Percentiles rank a stretch among this genome's conserved stretches.
phyloP scores from a whole-genome alignment of 306 rosid species.

The Malus orientalis region DNA sequence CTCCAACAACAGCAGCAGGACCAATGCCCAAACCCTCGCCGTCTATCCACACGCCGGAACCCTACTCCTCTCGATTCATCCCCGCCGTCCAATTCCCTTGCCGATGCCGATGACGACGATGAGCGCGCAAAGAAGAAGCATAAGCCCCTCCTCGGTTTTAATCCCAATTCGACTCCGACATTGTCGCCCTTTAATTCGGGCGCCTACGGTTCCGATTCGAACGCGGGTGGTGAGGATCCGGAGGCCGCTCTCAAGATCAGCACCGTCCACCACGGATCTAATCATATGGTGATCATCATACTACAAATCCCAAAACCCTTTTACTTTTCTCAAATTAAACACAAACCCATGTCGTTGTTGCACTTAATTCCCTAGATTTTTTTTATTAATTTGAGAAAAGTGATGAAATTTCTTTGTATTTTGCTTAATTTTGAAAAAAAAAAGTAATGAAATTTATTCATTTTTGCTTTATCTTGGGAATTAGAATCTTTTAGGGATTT shows the following conservation, averaged over 20 bases:
- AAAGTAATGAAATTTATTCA: not conserved
- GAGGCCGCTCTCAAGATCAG: slow-evolving; percentile 33
- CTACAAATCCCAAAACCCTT: too few relatives aligned
- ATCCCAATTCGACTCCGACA: slow-evolving; percentile 55
- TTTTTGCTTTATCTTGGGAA: not conserved
- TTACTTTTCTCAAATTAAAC: not conserved
- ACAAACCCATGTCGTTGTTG: not conserved
- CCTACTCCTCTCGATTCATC: not conserved
- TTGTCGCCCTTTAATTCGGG: slow-evolving; percentile 28
- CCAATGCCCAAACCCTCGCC: slow-evolving; percentile 20
- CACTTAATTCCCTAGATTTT: not conserved
- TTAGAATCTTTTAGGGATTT: slow-evolving; percentile 30
- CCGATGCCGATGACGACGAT: slow-evolving; percentile 46
- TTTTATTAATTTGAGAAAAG: not conserved
- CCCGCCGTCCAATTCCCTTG: slow-evolving; percentile 4
- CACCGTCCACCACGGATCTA: slow-evolving; percentile 37
- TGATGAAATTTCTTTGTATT: too few relatives aligned
- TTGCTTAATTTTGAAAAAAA: not conserved
- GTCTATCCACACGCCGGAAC: slow-evolving; percentile 19
- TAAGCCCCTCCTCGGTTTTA: slow-evolving; percentile 54
- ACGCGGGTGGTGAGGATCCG: slow-evolving; percentile 41
- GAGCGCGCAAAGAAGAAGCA: slow-evolving; percentile 78
- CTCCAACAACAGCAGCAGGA: slow-evolving; percentile 19
- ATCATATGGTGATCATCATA: slow-evolving; percentile 47
- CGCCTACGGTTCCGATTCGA: slow-evolving; percentile 21